Evolutionary conservation across 2,329 filamentous ascomycete species (phyloP).

Genomic region (Epicoccum sorghinum): DNA sequence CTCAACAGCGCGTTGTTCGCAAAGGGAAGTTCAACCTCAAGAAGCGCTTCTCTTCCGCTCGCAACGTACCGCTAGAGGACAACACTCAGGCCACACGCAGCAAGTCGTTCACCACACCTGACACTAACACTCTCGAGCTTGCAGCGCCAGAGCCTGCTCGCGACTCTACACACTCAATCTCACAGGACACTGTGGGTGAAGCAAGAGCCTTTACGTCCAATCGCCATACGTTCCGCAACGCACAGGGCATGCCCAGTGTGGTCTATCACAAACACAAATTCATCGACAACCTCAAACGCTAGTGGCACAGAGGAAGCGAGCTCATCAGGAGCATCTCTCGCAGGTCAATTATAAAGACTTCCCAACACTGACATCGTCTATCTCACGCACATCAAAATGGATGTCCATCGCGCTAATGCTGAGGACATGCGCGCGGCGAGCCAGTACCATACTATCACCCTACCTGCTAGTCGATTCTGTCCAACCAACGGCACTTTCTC

Average conservation of each 20-base stretch:
- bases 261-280: constrained; percentile 30
- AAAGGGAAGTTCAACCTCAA: constrained; percentile 32
- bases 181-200: constrained; percentile 31
- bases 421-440: too few species aligned
- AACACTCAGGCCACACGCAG: constrained; percentile 15
- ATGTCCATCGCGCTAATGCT: too few species aligned
- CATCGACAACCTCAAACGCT: constrained; percentile 26
- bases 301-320: constrained; percentile 31
- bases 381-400: too few species aligned
- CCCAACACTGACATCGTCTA: too few species aligned
- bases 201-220: constrained; percentile 23
- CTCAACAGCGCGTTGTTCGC: constrained; percentile 23
- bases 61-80: constrained; percentile 21
- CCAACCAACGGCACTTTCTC: too few species aligned
- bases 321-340: constrained; percentile 24
- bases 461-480: too few species aligned
- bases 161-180: constrained; percentile 16
- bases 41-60: constrained; percentile 31
- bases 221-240: constrained; percentile 34
- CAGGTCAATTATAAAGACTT: not conserved
- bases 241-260: constrained; percentile 31
- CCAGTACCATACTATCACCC: too few species aligned
- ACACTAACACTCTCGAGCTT: constrained; percentile 18
- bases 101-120: constrained; percentile 6
- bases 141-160: constrained; percentile 20